Conservation (phyloP, 306 rosid species). For the Castanea mollissima region DNA sequence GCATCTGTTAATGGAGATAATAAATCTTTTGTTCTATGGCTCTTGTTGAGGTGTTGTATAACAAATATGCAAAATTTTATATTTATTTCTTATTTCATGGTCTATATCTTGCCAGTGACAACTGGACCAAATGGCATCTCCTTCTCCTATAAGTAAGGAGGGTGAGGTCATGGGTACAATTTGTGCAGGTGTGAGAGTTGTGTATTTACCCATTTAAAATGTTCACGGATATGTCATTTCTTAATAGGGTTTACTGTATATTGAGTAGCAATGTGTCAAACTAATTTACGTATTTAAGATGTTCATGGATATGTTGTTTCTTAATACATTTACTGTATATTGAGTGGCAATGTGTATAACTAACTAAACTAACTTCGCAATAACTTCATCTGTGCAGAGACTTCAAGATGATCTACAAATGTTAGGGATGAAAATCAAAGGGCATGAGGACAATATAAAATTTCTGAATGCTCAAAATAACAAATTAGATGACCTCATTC, state of each 20-base stretch:
- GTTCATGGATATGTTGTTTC: not conserved
- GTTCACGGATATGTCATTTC: not conserved
- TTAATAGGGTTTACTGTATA: not conserved
- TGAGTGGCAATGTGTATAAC: not conserved
- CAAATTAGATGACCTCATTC: conserved; percentile 68
- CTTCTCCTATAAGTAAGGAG: not conserved
- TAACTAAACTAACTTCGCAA: conserved; percentile 21
- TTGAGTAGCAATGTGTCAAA: conserved; percentile 1
- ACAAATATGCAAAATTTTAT: not conserved
- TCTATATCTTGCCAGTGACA: not conserved
- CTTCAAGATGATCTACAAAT: conserved; percentile 69
- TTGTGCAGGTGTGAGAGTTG: not conserved
- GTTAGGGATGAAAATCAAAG: conserved; percentile 69
- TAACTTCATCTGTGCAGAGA: conserved; percentile 50
- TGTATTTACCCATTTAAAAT: not conserved
- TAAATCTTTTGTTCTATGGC: not conserved
- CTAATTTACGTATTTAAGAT: not conserved
- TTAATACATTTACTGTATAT: not conserved
- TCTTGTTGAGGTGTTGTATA: not conserved
- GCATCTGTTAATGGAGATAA: conserved; percentile 9
- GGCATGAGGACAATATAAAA: conserved; percentile 66
- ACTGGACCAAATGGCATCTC: not conserved
- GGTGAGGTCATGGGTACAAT: not conserved
- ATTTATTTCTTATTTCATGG: not conserved
- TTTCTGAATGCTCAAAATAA: conserved; percentile 49